Evolutionary conservation across 2,329 filamentous ascomycete species (phyloP), one percentile per base, ranked within the genome.

Genomic region (Fusarium tricinctum): DNA sequence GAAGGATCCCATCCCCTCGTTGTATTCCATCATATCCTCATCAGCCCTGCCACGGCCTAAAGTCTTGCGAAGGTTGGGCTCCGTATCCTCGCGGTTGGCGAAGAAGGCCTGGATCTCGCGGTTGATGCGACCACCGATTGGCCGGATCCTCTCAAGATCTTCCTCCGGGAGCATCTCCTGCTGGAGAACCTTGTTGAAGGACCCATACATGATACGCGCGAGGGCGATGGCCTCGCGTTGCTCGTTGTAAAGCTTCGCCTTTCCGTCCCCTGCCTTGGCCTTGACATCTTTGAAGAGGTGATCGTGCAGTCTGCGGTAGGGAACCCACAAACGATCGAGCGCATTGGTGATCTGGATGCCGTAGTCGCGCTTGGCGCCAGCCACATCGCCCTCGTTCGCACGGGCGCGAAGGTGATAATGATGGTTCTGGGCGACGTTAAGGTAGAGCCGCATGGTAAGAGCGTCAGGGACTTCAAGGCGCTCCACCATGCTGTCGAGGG

Each of bases 401-500:
- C 73, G 70, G 17, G 66, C 47, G 23, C 78, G 77, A 63, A 84
- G 78, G 32, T 79, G 75, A 22, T 77, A 79, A 74, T 82, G 81
- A 73, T 76, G 84, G 47, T 80, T 80, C 44, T 88, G 78, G 6
- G 88, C 85, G 15, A 87, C 78, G 35, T 84, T 82, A 28, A 92
- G 81, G 76, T 89, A 92, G 8, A 83, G 75, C 39, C 82, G 81
- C 61, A 91, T 77, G 19, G 83, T 76, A 39, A 79, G 75, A 7
- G 85, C 68, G 68, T 91, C 88, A 2, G 86, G 84, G 5, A 80
- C 74, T 13, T 75, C 42, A 49, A 78, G 73, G 20, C 75, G 72
- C 23, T 59, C 50, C 38, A 76, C 54, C 90, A 94, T 94, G 50
- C 86, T 76, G 52, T 89, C 82, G 30, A 97, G 80, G 26, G 97